Evolutionary conservation across 352 stramenopile genomes (phyloP).

Genomic region (Phytophthora boehmeriae): DNA sequence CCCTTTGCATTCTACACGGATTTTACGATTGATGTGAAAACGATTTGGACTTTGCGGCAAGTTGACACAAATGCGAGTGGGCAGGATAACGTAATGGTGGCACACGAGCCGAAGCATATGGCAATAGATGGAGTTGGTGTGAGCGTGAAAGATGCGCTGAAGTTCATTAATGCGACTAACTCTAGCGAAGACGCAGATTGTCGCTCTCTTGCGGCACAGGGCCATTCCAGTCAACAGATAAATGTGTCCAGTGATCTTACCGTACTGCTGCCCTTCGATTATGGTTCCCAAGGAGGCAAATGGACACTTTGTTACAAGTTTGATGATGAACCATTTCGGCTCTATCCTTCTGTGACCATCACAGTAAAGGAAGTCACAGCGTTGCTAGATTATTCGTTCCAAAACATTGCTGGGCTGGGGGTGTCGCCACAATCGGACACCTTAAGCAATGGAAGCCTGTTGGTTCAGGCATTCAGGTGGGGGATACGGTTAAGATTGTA

Average conservation of each 20-base stretch:
- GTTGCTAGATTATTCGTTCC: conserved; percentile 45
- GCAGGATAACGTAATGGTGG: conserved; percentile 49
- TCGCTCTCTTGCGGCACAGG: conserved; percentile 38
- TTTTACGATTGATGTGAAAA: conserved; percentile 68
- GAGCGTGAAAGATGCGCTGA: conserved; percentile 50
- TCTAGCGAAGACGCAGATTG: conserved; percentile 41
- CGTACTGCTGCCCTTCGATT: conserved; percentile 65
- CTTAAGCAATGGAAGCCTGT: conserved; percentile 52
- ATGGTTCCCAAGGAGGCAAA: conserved; percentile 40
- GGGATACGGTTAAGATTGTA: conserved; percentile 65
- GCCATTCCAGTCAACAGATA: conserved; percentile 38
- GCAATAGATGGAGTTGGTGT: conserved; percentile 59
- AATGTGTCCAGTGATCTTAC: conserved; percentile 45
- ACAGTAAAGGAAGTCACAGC: conserved; percentile 59
- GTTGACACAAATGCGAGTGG: conserved; percentile 24
- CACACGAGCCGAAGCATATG: conserved; percentile 67
- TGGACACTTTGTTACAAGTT: conserved; percentile 79
- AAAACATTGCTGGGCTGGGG: conserved; percentile 31
- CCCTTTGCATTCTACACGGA: conserved; percentile 59
- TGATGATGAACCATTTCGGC: conserved; percentile 50
- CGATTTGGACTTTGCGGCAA: conserved; percentile 49
- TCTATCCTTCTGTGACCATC: conserved; percentile 49
- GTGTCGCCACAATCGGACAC: conserved; percentile 53
- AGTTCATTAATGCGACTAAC: conserved; percentile 45
- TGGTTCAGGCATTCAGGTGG: conserved; percentile 48